Conservation (phyloP, 2,329 filamentous ascomycete genomes). For the Bipolaris gigantea region DNA sequence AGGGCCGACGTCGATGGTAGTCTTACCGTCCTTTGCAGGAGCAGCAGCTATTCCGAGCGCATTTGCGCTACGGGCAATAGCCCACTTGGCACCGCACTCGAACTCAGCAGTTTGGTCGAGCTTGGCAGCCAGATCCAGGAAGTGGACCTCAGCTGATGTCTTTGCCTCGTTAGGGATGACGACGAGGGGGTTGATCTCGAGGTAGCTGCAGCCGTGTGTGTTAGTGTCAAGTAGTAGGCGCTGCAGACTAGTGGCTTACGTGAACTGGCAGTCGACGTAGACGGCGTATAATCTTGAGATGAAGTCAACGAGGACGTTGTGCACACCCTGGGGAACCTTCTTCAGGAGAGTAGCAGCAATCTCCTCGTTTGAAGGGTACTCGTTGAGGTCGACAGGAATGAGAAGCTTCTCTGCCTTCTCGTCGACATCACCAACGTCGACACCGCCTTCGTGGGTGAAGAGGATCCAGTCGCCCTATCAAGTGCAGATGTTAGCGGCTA, state of each 20-base stretch:
- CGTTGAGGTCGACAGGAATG: slow-evolving; percentile 89
- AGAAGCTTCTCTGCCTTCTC: slow-evolving; percentile 98
- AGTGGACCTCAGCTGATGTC: slow-evolving; percentile 93
- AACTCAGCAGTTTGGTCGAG: slow-evolving; percentile 99
- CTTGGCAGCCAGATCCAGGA: slow-evolving; percentile 98
- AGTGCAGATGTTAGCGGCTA: slow-evolving; percentile 36
- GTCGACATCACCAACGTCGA: slow-evolving; percentile 98
- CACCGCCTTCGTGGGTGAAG: slow-evolving; percentile 99
- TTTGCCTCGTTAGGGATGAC: slow-evolving; percentile 92
- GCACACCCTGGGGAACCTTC: slow-evolving; percentile 91
- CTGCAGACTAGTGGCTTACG: slow-evolving; percentile 47
- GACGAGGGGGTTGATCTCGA: slow-evolving; percentile 99
- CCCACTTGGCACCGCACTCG: slow-evolving; percentile 99
- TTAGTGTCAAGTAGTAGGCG: slow-evolving; percentile 17
- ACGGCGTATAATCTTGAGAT: slow-evolving; percentile 97
- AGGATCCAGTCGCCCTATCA: slow-evolving; percentile 96
- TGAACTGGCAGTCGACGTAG: slow-evolving; percentile 99
- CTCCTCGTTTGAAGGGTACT: slow-evolving; percentile 95
- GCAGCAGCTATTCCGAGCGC: slow-evolving; percentile 80
- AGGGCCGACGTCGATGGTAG: slow-evolving; percentile 93
- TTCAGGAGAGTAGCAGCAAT: slow-evolving; percentile 83
- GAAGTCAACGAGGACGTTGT: slow-evolving; percentile 99
- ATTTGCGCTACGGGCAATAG: slow-evolving; percentile 85
- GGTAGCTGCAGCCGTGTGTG: slow-evolving; percentile 60
- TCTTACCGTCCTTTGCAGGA: slow-evolving; percentile 65